Percentiles rank a stretch among this genome's conserved stretches.
Conservation (phyloP, 768 basidiomycete genomes). For the Tylopilus rubrobrunneus region DNA sequence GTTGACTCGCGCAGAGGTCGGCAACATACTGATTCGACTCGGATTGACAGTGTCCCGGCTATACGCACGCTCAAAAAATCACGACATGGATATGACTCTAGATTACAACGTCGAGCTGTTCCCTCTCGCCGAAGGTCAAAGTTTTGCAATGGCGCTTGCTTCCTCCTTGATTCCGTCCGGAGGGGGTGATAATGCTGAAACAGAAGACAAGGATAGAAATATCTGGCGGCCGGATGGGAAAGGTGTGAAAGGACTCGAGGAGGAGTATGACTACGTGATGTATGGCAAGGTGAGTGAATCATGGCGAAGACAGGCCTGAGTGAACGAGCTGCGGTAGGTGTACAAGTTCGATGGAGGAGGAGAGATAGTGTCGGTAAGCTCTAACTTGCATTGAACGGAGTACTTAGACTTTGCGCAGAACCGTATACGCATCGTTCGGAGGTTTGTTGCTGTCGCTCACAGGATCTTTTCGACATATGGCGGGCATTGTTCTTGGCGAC, state of each 20-base stretch:
- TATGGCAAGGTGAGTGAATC: slow-evolving; percentile 76
- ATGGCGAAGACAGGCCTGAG: background rate
- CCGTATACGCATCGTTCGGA: slow-evolving; percentile 95
- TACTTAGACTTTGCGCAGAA: slow-evolving; percentile 44
- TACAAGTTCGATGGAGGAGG: slow-evolving; percentile 93
- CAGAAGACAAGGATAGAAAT: slow-evolving; percentile 69
- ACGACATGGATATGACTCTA: slow-evolving; percentile 87
- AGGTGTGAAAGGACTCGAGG: slow-evolving; percentile 77
- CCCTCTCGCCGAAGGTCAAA: slow-evolving; percentile 62
- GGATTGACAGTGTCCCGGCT: slow-evolving; percentile 76
- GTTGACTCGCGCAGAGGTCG: background rate
- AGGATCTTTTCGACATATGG: slow-evolving; percentile 89
- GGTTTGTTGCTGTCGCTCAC: slow-evolving; percentile 92
- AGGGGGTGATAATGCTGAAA: slow-evolving; percentile 49
- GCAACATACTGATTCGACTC: slow-evolving; percentile 3
- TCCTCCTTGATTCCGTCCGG: slow-evolving; percentile 64
- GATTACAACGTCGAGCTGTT: slow-evolving; percentile 95
- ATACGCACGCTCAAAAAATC: slow-evolving; percentile 84
- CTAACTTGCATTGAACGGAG: background rate
- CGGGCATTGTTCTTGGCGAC: slow-evolving; percentile 88
- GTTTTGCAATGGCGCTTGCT: slow-evolving; percentile 82
- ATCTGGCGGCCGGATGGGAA: slow-evolving; percentile 86
- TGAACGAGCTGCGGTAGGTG: slow-evolving; percentile 49
- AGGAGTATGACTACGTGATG: slow-evolving; percentile 99
- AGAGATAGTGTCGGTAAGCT: slow-evolving; percentile 65